A percentile compares a stretch with the other conserved stretches of the same genome.
Evolutionary conservation across 805 yeast genomes (phyloP).

Genomic region (Hanseniaspora singularis): DNA sequence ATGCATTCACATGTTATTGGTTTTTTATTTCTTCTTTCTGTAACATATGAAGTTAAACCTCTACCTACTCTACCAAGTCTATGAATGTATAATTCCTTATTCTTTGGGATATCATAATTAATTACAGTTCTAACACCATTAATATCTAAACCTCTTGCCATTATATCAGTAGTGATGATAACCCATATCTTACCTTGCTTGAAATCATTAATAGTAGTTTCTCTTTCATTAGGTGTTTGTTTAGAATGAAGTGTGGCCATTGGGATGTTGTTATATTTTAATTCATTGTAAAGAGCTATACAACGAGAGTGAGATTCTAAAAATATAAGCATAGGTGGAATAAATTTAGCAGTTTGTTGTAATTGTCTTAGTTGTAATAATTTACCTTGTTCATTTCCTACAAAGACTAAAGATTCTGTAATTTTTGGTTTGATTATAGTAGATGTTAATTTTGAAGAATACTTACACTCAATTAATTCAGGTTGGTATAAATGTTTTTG

Average conservation of each 20-base stretch:
- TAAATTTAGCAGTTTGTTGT: constrained; percentile 70
- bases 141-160: constrained; percentile 94
- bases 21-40: constrained; percentile 29
- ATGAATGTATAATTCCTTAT: constrained; percentile 91
- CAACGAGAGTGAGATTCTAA: constrained; percentile 88
- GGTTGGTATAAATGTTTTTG: constrained; percentile 5
- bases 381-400: constrained; percentile 95
- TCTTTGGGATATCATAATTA: constrained; percentile 90
- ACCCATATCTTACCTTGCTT: constrained; percentile 91
- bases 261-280: constrained; percentile 78
- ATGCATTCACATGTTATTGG: constrained; percentile 78
- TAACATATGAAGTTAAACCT: constrained; percentile 18
- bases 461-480: constrained; percentile 12
- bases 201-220: constrained; percentile 69
- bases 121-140: constrained; percentile 89
- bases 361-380: constrained; percentile 80
- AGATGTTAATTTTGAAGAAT: constrained; percentile 10
- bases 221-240: constrained; percentile 78
- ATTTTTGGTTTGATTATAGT: constrained; percentile 8
- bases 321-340: constrained; percentile 87
- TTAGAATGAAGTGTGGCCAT: constrained; percentile 96
- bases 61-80: constrained; percentile 98
- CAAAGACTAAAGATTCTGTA: constrained; percentile 21
- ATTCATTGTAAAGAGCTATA: constrained; percentile 85
- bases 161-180: constrained; percentile 87